Evolutionary conservation across 257 asterid genomes (phyloP).

Genomic region (Ophiorrhiza pumila): DNA sequence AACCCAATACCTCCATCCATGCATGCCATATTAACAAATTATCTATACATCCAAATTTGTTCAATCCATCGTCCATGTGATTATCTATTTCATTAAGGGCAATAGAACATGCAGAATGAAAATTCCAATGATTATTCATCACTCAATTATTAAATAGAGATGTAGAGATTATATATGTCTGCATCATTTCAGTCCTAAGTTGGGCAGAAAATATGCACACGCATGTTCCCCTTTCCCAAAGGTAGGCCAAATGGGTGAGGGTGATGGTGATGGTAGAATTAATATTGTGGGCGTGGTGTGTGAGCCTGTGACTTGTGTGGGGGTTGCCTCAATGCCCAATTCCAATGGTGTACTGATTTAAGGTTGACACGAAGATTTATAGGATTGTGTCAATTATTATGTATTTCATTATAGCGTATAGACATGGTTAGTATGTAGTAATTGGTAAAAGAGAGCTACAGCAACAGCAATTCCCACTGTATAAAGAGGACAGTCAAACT

Average conservation of each 20-base stretch:
- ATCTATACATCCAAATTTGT: neutral
- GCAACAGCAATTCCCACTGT: neutral
- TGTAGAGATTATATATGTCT: neutral
- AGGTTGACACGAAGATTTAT: neutral
- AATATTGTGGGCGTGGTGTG: neutral
- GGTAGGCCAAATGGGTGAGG: neutral
- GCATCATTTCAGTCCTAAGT: neutral
- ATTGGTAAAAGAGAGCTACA: neutral
- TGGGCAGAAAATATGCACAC: conserved; percentile 1
- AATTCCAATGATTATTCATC: neutral
- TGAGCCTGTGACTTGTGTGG: neutral
- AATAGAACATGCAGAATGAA: neutral
- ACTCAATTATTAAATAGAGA: neutral
- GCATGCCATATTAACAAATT: neutral
- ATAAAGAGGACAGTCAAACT: neutral
- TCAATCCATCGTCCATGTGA: too few species aligned
- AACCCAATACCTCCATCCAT: neutral
- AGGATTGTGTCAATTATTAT: too few species aligned
- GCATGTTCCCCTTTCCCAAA: conserved; percentile 6
- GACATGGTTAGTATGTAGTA: too few species aligned
- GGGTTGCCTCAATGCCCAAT: too few species aligned
- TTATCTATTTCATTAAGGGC: neutral
- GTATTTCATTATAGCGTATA: too few species aligned
- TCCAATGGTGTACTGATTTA: neutral
- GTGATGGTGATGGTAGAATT: conserved; percentile 10